These are phyloP conservation scores for Alternaria rosae DNA, from an alignment of 2,329 filamentous ascomycete species.

Conservation along the genomic window DNA sequence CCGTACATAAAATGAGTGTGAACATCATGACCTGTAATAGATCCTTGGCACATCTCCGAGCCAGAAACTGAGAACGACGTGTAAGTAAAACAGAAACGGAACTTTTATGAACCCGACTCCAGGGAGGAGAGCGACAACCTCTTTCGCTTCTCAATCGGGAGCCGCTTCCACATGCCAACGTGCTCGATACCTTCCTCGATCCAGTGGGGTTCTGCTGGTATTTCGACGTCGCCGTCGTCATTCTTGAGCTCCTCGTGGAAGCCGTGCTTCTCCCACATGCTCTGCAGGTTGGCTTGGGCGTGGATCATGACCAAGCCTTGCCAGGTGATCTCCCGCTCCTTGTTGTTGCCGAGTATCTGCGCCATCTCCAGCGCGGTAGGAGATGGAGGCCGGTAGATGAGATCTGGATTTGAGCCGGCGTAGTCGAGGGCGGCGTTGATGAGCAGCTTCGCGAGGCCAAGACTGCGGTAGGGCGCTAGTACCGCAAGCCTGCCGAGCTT, in stretches of 20 bases:
- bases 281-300: constrained; percentile 72
- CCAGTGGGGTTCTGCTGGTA: constrained; percentile 62
- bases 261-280: constrained; percentile 73
- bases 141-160: constrained; percentile 30
- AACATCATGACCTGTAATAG: neutral
- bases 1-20: neutral
- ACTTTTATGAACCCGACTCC: constrained; percentile 1
- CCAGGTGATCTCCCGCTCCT: constrained; percentile 63
- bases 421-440: constrained; percentile 74
- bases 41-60: neutral
- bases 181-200: constrained; percentile 84
- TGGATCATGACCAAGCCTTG: constrained; percentile 79
- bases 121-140: constrained; percentile 20
- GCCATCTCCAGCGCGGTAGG: constrained; percentile 53
- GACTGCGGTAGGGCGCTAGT: constrained; percentile 68
- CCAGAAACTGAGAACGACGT: neutral
- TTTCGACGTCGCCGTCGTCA: constrained; percentile 44
- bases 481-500: constrained; percentile 84
- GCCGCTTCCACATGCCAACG: constrained; percentile 78
- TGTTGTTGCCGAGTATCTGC: constrained; percentile 53
- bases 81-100: neutral
- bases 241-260: constrained; percentile 80
- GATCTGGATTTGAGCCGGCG: constrained; percentile 66
- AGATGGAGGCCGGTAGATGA: constrained; percentile 50
- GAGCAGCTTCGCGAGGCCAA: constrained; percentile 70